phyloP scores from a whole-genome alignment of 495 filamentous ascomycete genomes.

The Penicillium crystallinum region DNA sequence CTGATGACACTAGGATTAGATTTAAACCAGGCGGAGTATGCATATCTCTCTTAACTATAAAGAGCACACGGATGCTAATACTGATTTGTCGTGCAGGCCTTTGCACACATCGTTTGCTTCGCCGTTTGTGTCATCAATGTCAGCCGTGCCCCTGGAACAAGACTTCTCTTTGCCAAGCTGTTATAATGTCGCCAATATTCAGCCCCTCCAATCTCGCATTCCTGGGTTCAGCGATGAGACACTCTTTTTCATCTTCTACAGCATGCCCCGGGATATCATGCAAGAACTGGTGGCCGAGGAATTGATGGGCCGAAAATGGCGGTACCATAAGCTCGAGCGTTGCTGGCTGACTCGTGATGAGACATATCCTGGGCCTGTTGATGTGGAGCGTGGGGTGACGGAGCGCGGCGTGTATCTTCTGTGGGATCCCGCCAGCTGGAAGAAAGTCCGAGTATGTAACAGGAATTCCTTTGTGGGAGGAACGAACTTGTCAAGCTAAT shows the following conservation, averaged over 20 bases:
- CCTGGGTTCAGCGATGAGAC: slow-evolving; percentile 84
- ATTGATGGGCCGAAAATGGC: slow-evolving; percentile 80
- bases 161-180: slow-evolving; percentile 75
- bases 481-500: background rate
- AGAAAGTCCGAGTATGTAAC: slow-evolving; percentile 65
- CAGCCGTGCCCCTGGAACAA: slow-evolving; percentile 64
- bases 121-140: slow-evolving; percentile 64
- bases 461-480: background rate
- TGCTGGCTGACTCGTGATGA: slow-evolving; percentile 91
- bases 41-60: slow-evolving; percentile 3
- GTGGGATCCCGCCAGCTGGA: slow-evolving; percentile 82
- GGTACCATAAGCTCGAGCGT: slow-evolving; percentile 83
- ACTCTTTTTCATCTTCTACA: slow-evolving; percentile 92
- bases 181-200: slow-evolving; percentile 84
- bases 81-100: slow-evolving; percentile 34
- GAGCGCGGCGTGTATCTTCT: slow-evolving; percentile 87
- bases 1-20: slow-evolving; percentile 72
- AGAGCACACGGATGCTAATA: slow-evolving; percentile 15
- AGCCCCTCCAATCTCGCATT: slow-evolving; percentile 71
- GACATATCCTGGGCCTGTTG: slow-evolving; percentile 57
- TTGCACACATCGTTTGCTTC: slow-evolving; percentile 62
- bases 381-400: slow-evolving; percentile 56
- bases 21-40: slow-evolving; percentile 73
- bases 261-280: slow-evolving; percentile 73
- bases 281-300: slow-evolving; percentile 82